A percentile compares a stretch with the other conserved stretches of the same genome.
Evolutionary conservation across 805 yeast genomes (phyloP).

Genomic region (Grigorovia humatica): DNA sequence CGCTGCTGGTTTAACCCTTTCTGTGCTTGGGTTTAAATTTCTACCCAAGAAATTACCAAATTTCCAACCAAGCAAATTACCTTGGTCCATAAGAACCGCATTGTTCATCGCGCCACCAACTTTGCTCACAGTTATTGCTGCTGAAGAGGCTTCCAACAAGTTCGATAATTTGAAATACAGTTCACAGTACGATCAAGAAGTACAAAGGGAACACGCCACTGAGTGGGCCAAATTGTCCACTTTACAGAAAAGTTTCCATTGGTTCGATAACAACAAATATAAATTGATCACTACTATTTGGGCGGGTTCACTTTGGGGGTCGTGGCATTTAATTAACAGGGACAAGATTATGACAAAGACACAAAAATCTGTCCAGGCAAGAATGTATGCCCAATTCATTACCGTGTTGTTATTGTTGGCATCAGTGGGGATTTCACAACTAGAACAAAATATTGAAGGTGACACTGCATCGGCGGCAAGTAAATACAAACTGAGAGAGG

Average conservation of each 20-base stretch:
- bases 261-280: conserved; percentile 48
- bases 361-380: conserved; percentile 77
- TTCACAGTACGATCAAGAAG: conserved; percentile 23
- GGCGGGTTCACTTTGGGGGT: conserved; percentile 73
- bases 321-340: conserved; percentile 62
- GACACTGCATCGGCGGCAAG: conserved; percentile 8
- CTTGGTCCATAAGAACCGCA: conserved; percentile 56
- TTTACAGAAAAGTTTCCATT: conserved; percentile 40
- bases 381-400: conserved; percentile 83
- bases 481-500: conserved; percentile 27
- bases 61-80: conserved; percentile 31
- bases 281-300: conserved; percentile 60
- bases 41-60: conserved; percentile 41
- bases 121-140: conserved; percentile 47
- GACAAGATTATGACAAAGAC: conserved; percentile 66
- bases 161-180: conserved; percentile 58
- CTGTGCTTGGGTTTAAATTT: conserved; percentile 43
- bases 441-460: conserved; percentile 47
- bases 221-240: conserved; percentile 43
- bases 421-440: conserved; percentile 55
- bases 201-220: conserved; percentile 36
- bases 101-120: conserved; percentile 60
- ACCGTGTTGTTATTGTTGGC: conserved; percentile 64
- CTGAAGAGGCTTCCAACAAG: conserved; percentile 58
- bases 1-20: conserved; percentile 43